phyloP scores from a whole-genome alignment of 148 eudicot species.

The Tetragonia tetragonoides region DNA sequence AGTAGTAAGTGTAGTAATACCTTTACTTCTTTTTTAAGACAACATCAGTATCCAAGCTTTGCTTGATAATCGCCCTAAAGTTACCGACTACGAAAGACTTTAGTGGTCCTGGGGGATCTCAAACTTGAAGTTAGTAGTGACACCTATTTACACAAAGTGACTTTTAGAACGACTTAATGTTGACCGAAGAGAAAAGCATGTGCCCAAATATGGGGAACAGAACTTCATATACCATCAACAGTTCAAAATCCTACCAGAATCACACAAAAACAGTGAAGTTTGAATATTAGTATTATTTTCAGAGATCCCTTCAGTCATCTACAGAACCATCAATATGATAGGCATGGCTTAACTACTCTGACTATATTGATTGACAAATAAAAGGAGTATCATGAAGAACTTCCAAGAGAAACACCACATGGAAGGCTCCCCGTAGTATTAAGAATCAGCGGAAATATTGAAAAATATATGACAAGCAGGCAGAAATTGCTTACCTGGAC shows the following conservation, averaged over 20 bases:
- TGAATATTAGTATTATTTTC: neutral
- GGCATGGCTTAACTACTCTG: neutral
- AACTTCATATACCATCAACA: neutral
- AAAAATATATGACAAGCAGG: neutral
- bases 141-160: neutral
- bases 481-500: constrained; percentile 64
- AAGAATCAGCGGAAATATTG: neutral
- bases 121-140: neutral
- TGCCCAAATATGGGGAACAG: neutral
- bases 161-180: neutral
- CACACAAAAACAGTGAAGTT: neutral
- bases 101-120: too few relatives aligned
- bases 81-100: too few relatives aligned
- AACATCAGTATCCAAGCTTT: too few relatives aligned
- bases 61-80: too few relatives aligned
- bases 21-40: too few relatives aligned
- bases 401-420: neutral
- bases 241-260: neutral
- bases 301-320: neutral
- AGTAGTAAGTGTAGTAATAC: too few relatives aligned
- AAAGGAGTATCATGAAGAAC: neutral
- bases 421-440: constrained; percentile 1
- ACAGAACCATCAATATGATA: neutral
- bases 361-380: neutral
- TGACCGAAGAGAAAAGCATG: neutral